Evolutionary conservation across 371 early-diverging fungal species (phyloP), one percentile per base, ranked within the genome.

Genomic region (Mucor lusitanicus): DNA sequence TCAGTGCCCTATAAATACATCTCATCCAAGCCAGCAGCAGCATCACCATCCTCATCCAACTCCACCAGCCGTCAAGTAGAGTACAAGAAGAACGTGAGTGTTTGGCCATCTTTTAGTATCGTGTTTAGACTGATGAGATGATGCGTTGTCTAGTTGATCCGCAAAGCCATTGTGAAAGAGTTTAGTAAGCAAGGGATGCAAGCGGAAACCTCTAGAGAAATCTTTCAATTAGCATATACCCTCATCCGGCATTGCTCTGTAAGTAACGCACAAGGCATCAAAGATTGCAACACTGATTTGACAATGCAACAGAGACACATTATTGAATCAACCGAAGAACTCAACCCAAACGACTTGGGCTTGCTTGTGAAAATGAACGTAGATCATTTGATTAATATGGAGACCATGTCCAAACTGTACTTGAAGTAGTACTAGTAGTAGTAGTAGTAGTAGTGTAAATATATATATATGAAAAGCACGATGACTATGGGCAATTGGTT

Each of bases 331-430:
- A n/a, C 54, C 1, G 25, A 17, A 27, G 25, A 32, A 28, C 23
- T 54, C 1, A 39, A 63, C 17, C 17, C 37, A 40, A 19, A 35
- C 17, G 39, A 37, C 28, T 21, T 63, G n/a, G 3, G 27, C 17
- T 19, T 50, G n/a, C 25, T 63, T 9, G 50, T 63, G 0, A 53
- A 54, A n/a, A 19, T 63, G 40, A 53, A 63, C 27, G 63, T 48
- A 9, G 63, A 63, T 39, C 54, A 54, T n/a, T 53, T 54, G 11
- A 54, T 15, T 17, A 63, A 53, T 48, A 27, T 54, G 25, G 63
- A 54, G 27, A 63, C 25, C 35, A 23, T 62, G 15, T 15, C 23
- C 1, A 23, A 12, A 15, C 3, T 53, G 17, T 40, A 53, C 53
- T 53, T 53, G 23, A 53, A 53, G 23, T 13, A 53, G 6, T 30